phyloP scores from a whole-genome alignment of 139 green algal genomes.

The Closterium sp. region DNA sequence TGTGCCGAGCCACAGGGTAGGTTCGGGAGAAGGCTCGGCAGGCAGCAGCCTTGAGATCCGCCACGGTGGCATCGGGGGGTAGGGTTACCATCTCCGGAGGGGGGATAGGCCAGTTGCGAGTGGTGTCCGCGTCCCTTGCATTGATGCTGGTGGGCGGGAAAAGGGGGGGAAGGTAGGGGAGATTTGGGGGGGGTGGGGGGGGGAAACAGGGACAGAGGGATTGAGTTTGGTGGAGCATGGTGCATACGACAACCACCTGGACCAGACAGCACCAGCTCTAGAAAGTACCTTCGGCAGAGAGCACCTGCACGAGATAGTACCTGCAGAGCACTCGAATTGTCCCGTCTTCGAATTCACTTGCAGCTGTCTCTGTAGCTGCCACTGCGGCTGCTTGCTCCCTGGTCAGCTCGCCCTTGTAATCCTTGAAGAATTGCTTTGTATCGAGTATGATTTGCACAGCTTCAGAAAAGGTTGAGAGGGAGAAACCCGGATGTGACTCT shows the following conservation, averaged over 20 bases:
- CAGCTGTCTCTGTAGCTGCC: neutral
- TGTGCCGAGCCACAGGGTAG: neutral
- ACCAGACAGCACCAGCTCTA: too few species aligned
- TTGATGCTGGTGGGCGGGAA: neutral
- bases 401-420: conserved; percentile 61
- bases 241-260: too few species aligned
- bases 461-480: neutral
- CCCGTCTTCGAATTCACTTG: neutral
- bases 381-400: conserved; percentile 4
- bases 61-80: conserved; percentile 14
- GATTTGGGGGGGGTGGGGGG: neutral
- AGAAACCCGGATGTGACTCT: neutral
- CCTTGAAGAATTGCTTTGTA: conserved; percentile 62
- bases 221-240: too few species aligned
- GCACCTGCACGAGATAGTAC: neutral
- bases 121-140: neutral
- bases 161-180: neutral
- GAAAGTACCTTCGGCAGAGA: too few species aligned
- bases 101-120: neutral
- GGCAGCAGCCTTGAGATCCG: conserved; percentile 8
- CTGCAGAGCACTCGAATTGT: neutral
- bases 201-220: neutral
- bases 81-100: conserved; percentile 43
- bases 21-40: neutral
- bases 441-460: conserved; percentile 34